A percentile compares a stretch with the other conserved stretches of the same genome.
Evolutionary conservation across 768 basidiomycete species (phyloP).

Genomic region (Phlebiopsis flavidoalba): DNA sequence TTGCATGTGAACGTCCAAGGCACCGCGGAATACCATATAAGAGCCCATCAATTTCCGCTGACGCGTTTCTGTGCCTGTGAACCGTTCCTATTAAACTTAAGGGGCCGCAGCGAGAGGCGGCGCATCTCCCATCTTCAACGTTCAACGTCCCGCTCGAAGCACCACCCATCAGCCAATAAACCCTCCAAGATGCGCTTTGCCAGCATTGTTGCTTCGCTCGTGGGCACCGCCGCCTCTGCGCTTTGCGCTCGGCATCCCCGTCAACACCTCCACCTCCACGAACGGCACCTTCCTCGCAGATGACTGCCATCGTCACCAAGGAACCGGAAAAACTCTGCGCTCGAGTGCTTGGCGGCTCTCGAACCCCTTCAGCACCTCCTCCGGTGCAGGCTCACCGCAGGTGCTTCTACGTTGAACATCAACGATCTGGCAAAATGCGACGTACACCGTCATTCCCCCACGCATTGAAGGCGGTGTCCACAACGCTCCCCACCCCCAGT

Average conservation of each 20-base stretch:
- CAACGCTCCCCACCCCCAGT: constrained; percentile 42
- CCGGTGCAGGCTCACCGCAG: constrained; percentile 21
- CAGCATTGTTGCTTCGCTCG: background rate
- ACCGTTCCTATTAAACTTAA: background rate
- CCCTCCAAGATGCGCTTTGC: background rate
- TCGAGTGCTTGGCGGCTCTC: constrained; percentile 25
- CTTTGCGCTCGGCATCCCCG: background rate
- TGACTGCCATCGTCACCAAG: constrained; percentile 13
- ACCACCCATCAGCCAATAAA: background rate
- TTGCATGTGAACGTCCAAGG: too few relatives aligned
- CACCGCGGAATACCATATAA: too few relatives aligned
- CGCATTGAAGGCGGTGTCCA: constrained; percentile 49
- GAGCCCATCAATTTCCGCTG: too few relatives aligned
- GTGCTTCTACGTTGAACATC: constrained; percentile 20
- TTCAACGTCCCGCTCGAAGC: background rate
- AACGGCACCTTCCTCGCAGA: constrained; percentile 10
- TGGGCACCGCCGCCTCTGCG: background rate
- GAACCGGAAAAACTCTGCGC: constrained; percentile 8
- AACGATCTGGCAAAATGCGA: constrained; percentile 22
- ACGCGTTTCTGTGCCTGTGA: background rate
- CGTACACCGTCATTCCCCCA: constrained; percentile 30
- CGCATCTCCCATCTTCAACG: background rate
- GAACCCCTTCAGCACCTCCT: constrained; percentile 19
- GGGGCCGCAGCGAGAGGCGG: background rate
- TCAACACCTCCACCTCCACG: background rate